phyloP scores from a whole-genome alignment of 2,329 filamentous ascomycete species.

The Neonectria punicea region DNA sequence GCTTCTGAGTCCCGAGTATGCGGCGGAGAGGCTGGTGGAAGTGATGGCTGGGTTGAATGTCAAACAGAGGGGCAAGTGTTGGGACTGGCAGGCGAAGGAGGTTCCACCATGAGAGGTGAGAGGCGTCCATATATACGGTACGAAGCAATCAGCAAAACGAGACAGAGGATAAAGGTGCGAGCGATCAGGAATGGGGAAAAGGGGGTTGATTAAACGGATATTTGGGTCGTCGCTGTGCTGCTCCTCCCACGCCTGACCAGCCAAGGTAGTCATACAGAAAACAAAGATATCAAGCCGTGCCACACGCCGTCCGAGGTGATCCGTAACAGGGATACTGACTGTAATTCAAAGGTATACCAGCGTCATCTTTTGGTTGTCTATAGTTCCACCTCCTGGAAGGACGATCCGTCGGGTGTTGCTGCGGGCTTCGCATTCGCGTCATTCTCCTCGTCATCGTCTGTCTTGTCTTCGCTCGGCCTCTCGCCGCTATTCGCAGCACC shows the following conservation, averaged over 20 bases:
- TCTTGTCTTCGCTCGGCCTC: conserved; percentile 45
- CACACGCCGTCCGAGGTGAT: conserved; percentile 14
- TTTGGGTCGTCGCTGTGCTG: conserved; percentile 28
- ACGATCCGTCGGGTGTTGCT: conserved; percentile 64
- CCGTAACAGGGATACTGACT: not conserved
- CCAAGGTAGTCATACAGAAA: conserved; percentile 29
- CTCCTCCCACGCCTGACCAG: conserved; percentile 28
- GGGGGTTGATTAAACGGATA: conserved; percentile 36
- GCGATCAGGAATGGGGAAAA: conserved; percentile 6
- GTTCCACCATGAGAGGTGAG: conserved; percentile 29
- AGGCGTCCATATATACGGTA: not conserved
- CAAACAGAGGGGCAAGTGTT: conserved; percentile 70
- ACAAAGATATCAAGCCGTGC: conserved; percentile 17
- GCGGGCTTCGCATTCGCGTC: conserved; percentile 53
- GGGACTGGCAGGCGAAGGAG: conserved; percentile 76
- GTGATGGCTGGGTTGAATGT: conserved; percentile 64
- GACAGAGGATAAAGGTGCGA: too few relatives aligned
- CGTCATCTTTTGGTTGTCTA: conserved; percentile 45
- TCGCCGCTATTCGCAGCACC: conserved; percentile 40
- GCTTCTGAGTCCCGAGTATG: conserved; percentile 74
- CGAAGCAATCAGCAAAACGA: not conserved
- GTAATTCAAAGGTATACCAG: conserved; percentile 12
- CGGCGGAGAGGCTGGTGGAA: conserved; percentile 71
- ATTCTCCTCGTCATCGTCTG: conserved; percentile 47
- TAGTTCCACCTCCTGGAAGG: conserved; percentile 73